Conservation (phyloP, 139 green algal genomes). For the Haematococcus lacustris region DNA sequence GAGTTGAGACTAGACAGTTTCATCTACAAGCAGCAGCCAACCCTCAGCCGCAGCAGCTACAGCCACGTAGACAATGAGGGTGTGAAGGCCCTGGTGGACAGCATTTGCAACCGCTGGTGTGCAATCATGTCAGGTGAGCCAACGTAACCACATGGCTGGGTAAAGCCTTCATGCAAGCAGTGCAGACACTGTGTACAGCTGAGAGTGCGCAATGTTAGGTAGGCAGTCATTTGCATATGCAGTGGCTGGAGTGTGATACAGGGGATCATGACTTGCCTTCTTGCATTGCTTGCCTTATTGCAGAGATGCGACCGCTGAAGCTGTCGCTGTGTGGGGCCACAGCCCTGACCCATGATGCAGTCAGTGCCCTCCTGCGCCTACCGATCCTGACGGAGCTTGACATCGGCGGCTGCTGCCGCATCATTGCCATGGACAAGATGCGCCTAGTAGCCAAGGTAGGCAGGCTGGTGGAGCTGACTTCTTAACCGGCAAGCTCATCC, state of each 20-base stretch:
- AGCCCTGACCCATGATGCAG: constrained; percentile 58
- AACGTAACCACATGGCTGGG: too few species aligned
- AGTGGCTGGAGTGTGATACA: too few species aligned
- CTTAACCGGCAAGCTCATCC: neutral
- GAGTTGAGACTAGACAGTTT: constrained; percentile 56
- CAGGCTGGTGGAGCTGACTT: constrained; percentile 14
- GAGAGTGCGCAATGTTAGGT: too few species aligned
- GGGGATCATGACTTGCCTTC: too few species aligned
- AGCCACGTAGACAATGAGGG: constrained; percentile 65
- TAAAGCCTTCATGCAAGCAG: too few species aligned
- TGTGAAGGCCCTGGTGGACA: constrained; percentile 59
- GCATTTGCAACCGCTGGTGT: constrained; percentile 47
- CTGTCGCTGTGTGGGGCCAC: constrained; percentile 62
- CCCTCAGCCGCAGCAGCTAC: constrained; percentile 41
- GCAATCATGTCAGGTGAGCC: constrained; percentile 7
- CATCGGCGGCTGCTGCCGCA: constrained; percentile 53
- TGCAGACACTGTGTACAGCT: too few species aligned
- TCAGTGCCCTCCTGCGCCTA: constrained; percentile 62
- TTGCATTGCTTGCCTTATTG: too few species aligned
- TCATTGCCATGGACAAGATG: constrained; percentile 73
- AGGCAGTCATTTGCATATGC: too few species aligned
- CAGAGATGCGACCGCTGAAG: constrained; percentile 48
- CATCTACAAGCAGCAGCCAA: constrained; percentile 56
- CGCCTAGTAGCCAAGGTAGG: constrained; percentile 63
- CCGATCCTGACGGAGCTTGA: constrained; percentile 61